Base-by-base conservation (phyloP, 2,329 filamentous ascomycete species). In the Lecanicillium sp. region DNA sequence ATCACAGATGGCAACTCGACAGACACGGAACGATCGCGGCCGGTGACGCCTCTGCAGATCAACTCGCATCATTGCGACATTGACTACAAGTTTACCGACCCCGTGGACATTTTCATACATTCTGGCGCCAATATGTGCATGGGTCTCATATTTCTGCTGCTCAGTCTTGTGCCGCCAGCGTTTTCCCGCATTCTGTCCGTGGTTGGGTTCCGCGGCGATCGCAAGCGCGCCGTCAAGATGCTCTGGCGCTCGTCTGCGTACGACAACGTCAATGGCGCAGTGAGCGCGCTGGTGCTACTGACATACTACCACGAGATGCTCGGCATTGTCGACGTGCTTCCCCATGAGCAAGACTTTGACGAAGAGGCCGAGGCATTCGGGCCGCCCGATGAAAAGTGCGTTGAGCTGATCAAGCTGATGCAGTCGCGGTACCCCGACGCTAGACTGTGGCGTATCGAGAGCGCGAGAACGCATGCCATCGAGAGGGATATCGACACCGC, bases 151-250 rank as follows among this genome's bases (percentile, higher is more conserved):
- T 72, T 94, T 12, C 71, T 97, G 2, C 71, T 97, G 39, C 80
- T 97, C n/a, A 94, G 87, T 11, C 84, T 97, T 66, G 80, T 97
- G 1, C 94, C 92, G 0, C 92, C 92, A 0, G 79, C 89, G 1
- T 95, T 97, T 59, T 83, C 78, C n/a, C 84, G 79, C 40, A 74
- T 98, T 1, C 71, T 97, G 4, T 86, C 82, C 43, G 82, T 97
- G 30, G 84, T 96, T 20, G 92, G 92, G 1, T 97, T 97, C 64
- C 81, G 78, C 44, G 92, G 92, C 22, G 89, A 97, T 56, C 81
- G 89, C 31, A 79, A 87, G 45, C 74, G 82, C 29, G 92, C 89
- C 9, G 71, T 96, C 22, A 71, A 74, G 29, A 84, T 96, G 77
- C 77, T 98, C 4, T 98, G 92, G 92, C 81, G 86, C 56, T 86